Conservation (phyloP, 2,329 filamentous ascomycete genomes). For the Penicillium griseofulvum region DNA sequence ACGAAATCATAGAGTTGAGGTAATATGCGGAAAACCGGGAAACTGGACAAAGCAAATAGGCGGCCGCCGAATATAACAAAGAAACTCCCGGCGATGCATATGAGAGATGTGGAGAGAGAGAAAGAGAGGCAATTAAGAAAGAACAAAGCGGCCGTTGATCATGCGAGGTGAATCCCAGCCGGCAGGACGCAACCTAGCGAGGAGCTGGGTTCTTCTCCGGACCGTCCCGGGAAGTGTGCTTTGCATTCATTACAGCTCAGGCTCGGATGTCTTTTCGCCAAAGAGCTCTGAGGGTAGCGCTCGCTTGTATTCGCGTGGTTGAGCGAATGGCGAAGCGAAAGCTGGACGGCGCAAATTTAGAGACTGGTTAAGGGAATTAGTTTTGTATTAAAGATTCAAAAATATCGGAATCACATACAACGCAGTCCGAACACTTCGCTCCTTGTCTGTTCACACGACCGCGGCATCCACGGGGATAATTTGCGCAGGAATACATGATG, state of each 20-base stretch:
- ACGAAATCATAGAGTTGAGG: background rate
- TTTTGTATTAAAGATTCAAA: background rate
- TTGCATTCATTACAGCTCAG: slow-evolving; percentile 16
- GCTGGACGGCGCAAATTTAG: slow-evolving; percentile 40
- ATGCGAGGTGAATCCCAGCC: slow-evolving; percentile 14
- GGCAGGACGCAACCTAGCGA: slow-evolving; percentile 4
- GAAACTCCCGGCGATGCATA: slow-evolving; percentile 35
- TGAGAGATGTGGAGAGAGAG: slow-evolving; percentile 14
- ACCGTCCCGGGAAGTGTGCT: slow-evolving; percentile 5
- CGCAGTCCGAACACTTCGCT: slow-evolving; percentile 46
- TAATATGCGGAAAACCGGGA: background rate
- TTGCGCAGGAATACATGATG: slow-evolving; percentile 48
- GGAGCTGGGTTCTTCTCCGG: slow-evolving; percentile 9
- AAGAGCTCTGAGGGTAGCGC: slow-evolving; percentile 35
- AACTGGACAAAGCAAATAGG: slow-evolving; percentile 3
- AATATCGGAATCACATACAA: slow-evolving; percentile 35
- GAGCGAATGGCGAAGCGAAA: slow-evolving; percentile 42
- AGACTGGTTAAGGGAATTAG: slow-evolving; percentile 24
- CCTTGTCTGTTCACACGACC: slow-evolving; percentile 45
- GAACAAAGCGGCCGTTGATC: slow-evolving; percentile 4
- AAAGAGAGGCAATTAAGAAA: background rate
- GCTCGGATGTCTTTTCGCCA: slow-evolving; percentile 22
- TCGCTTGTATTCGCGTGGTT: slow-evolving; percentile 39
- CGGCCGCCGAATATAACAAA: slow-evolving; percentile 25
- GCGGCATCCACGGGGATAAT: slow-evolving; percentile 49